Conservation (phyloP, 805 yeast genomes). For the Kuraishia piskuri region DNA sequence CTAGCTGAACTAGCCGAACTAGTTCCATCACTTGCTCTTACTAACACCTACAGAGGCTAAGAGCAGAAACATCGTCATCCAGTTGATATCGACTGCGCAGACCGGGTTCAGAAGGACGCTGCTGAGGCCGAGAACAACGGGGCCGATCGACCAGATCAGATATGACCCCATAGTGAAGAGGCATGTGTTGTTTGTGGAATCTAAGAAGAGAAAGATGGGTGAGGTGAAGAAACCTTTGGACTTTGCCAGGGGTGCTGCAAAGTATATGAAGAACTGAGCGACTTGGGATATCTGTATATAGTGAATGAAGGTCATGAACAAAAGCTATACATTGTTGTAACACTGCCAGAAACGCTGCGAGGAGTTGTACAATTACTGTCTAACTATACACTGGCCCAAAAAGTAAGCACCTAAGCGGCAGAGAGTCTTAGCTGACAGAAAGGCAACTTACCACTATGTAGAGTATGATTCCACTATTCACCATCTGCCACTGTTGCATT, state of each 20-base stretch:
- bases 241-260: constrained; percentile 34
- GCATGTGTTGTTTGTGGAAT: constrained; percentile 85
- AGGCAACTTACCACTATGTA: too few relatives aligned
- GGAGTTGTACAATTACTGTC: too few relatives aligned
- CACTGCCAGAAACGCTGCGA: background rate
- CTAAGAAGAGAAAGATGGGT: constrained; percentile 72
- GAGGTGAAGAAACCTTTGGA: constrained; percentile 42
- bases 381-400: too few relatives aligned
- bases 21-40: too few relatives aligned
- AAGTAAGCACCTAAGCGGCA: too few relatives aligned
- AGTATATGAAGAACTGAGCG: constrained; percentile 22
- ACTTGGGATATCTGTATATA: constrained; percentile 4
- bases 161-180: constrained; percentile 85
- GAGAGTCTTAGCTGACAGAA: too few relatives aligned
- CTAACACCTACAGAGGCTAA: constrained; percentile 50
- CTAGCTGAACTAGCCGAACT: background rate
- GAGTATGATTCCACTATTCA: too few relatives aligned
- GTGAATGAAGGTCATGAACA: background rate
- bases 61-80: constrained; percentile 73
- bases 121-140: constrained; percentile 73
- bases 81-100: constrained; percentile 80
- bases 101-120: constrained; percentile 85
- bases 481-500: too few relatives aligned
- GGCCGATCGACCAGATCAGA: constrained; percentile 69
- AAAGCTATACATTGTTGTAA: background rate